Evolutionary conservation across 345 rosid genomes (phyloP), one percentile per base, ranked within the genome.

Genomic region (Erucastrum elatum): DNA sequence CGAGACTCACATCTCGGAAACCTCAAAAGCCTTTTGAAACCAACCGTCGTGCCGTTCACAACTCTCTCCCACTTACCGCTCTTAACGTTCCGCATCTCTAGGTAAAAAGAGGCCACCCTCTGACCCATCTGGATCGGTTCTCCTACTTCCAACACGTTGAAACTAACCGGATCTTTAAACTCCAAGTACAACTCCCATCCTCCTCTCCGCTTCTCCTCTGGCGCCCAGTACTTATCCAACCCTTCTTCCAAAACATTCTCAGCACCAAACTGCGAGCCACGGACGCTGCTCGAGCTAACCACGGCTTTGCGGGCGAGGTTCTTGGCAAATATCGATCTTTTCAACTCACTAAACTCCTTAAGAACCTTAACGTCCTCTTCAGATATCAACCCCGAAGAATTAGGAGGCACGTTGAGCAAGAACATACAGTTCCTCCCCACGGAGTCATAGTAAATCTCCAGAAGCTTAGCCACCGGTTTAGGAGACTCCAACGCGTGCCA

Each of bases 51-150:
- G 77, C 91, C 97, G 2, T 44, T 80, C 61, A 74, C 79, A 79
- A 91, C 84, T 74, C 39, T 79, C 75, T 68, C 84, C 98, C 98
- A 94, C 6, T 76, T 49, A 13, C 88, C 85, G 15, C 72, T 81
- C 7, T 67, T 53, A 41, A 58, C 81, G 44, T 73, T 79, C 26
- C 31, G 53, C 69, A 75, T 62, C 78, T 88, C 89, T 1, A 94
- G 77, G 82, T 91, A 91, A 86, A 88, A 94, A 39, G 75, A 58
- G 0, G 72, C 79, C 2, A 94, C 37, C 53, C 97, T 85, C 77
- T 94, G 97, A 66, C 98, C 98, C 91, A 94, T 88, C 29, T 94
- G 94, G 73, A 94, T 90, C 4, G 95, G 97, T 84, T 94, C 98
- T 80, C 82, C 88, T 66, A 91, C 79, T 79, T 83, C 89, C 72